phyloP scores from a whole-genome alignment of 495 filamentous ascomycete genomes.

The Penicillium antarcticum region DNA sequence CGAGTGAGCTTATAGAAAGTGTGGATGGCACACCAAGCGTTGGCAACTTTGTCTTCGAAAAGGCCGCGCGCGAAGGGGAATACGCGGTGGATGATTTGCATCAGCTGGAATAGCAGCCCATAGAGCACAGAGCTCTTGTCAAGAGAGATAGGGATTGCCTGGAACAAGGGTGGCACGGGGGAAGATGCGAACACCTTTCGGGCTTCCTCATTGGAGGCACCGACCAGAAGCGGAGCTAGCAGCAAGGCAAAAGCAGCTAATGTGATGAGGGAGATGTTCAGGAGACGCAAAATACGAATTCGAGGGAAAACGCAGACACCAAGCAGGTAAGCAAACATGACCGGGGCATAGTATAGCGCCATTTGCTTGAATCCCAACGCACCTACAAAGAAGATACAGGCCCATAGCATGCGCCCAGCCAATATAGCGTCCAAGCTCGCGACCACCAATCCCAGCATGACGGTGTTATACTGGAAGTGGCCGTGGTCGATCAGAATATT shows the following conservation, averaged over 20 bases:
- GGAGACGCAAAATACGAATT: slow-evolving; percentile 63
- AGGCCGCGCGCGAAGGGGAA: slow-evolving; percentile 92
- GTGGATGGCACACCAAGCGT: slow-evolving; percentile 93
- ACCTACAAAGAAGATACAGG: slow-evolving; percentile 89
- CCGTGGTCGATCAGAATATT: slow-evolving; percentile 93
- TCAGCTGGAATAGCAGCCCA: slow-evolving; percentile 66
- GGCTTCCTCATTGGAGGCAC: slow-evolving; percentile 36
- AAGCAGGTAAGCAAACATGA: slow-evolving; percentile 86
- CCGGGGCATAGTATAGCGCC: slow-evolving; percentile 94
- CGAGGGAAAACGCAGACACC: slow-evolving; percentile 78
- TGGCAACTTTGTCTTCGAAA: slow-evolving; percentile 98
- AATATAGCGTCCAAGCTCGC: slow-evolving; percentile 86
- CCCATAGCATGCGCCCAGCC: slow-evolving; percentile 80
- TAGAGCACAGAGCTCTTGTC: slow-evolving; percentile 66
- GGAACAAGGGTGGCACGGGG: slow-evolving; percentile 54
- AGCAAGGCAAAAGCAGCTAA: slow-evolving; percentile 69
- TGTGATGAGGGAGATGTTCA: slow-evolving; percentile 72
- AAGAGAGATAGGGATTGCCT: slow-evolving; percentile 54
- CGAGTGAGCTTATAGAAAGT: slow-evolving; percentile 79
- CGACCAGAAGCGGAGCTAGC: slow-evolving; percentile 68
- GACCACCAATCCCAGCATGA: slow-evolving; percentile 88
- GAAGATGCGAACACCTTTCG: slow-evolving; percentile 36
- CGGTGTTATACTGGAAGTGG: slow-evolving; percentile 99
- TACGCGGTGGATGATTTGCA: slow-evolving; percentile 81
- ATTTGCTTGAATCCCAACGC: slow-evolving; percentile 97